A percentile compares a stretch with the other conserved stretches of the same genome.
These are phyloP conservation scores for Russula virescens DNA, from an alignment of 768 basidiomycete genomes.

Conservation along the genomic window DNA sequence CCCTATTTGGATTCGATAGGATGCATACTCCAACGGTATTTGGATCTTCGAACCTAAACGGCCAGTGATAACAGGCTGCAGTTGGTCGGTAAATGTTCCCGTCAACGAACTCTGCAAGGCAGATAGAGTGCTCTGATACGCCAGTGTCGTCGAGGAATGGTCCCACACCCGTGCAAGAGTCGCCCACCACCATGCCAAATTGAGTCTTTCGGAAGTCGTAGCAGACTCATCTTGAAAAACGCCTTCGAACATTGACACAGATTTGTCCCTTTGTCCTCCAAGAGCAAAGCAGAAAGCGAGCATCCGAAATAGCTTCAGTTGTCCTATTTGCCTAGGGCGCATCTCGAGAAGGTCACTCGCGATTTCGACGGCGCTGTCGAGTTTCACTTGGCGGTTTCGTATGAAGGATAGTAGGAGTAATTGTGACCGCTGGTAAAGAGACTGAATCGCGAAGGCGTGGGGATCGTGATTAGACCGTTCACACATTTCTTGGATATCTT, in stretches of 20 bases:
- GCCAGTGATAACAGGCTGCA: neutral
- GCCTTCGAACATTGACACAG: neutral
- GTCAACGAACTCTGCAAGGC: neutral
- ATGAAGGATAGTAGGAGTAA: neutral
- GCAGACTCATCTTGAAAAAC: neutral
- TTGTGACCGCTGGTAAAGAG: neutral
- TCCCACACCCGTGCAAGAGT: neutral
- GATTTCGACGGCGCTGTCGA: neutral
- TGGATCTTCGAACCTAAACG: neutral
- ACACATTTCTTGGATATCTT: neutral
- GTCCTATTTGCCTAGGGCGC: neutral
- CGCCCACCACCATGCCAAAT: no score
- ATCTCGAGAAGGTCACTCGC: neutral
- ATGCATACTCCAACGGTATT: constrained; percentile 3
- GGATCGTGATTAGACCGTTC: neutral
- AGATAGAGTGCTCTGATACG: constrained; percentile 3
- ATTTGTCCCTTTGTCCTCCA: neutral
- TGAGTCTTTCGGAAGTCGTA: no score
- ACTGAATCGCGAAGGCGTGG: neutral
- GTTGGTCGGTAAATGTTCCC: neutral
- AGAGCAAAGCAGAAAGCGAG: constrained; percentile 5
- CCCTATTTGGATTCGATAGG: neutral
- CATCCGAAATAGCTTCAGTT: neutral
- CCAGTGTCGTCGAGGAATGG: neutral
- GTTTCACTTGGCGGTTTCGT: neutral